Evolutionary conservation across 768 basidiomycete species (phyloP).

Genomic region (Auricularia sp.): DNA sequence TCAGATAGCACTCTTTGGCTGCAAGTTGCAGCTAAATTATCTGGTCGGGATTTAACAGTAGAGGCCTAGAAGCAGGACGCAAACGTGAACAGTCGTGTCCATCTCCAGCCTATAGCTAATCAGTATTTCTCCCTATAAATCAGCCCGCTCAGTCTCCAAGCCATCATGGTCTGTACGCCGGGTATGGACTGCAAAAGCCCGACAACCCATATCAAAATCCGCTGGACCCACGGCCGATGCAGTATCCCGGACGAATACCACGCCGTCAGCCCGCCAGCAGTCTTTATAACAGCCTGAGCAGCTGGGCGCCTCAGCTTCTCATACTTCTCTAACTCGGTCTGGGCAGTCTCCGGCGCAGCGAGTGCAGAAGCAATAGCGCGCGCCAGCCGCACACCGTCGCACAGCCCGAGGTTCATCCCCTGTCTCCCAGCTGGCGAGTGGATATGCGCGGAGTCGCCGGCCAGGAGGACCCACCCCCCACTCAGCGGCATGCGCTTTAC

Average conservation of each 20-base stretch:
- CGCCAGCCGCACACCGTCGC: conserved; percentile 40
- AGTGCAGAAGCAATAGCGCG: conserved; percentile 24
- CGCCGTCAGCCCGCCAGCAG: conserved; percentile 28
- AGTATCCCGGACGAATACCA: background rate
- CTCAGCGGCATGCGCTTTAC: background rate
- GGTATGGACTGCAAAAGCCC: background rate
- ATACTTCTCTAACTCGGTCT: conserved; percentile 27
- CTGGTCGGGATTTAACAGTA: no score
- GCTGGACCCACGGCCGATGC: background rate
- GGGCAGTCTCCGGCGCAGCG: conserved; percentile 10
- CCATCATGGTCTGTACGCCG: background rate
- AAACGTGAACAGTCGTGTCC: no score
- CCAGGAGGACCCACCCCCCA: conserved; percentile 14
- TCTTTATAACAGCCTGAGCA: conserved; percentile 32
- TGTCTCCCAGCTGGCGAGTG: conserved; percentile 48
- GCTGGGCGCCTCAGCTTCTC: conserved; percentile 26
- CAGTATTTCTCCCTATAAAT: background rate
- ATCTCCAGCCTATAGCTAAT: no score
- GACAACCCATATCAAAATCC: background rate
- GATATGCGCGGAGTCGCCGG: conserved; percentile 43
- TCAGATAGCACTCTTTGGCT: no score
- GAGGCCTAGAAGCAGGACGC: no score
- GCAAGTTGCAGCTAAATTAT: no score
- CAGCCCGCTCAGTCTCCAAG: background rate
- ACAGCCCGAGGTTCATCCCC: conserved; percentile 49